Percentiles rank a stretch among this genome's conserved stretches.
Evolutionary conservation across 2,329 filamentous ascomycete genomes (phyloP).

Genomic region (Chaetomium sp.): DNA sequence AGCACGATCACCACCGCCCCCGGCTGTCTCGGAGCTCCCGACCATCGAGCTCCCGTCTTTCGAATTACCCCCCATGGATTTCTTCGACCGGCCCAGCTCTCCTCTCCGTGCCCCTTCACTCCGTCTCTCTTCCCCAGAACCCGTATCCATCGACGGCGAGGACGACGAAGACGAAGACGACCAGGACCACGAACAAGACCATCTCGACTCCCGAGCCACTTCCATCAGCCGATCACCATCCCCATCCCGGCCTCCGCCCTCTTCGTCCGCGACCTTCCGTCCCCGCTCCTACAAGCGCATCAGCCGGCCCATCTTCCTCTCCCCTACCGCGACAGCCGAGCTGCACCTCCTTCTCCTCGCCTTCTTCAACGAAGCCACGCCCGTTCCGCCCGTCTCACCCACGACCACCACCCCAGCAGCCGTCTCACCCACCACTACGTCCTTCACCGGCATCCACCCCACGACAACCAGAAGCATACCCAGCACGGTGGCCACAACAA

Average conservation of each 20-base stretch:
- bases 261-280: not conserved
- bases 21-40: not conserved
- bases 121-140: constrained; percentile 1
- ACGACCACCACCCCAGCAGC: constrained; percentile 3
- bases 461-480: no score
- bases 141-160: no score
- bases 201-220: no score
- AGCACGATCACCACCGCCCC: not conserved
- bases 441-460: no score
- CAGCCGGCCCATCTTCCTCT: constrained; percentile 22
- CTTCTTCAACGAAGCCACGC: constrained; percentile 17
- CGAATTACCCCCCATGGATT: not conserved
- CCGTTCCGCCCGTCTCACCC: constrained; percentile 13
- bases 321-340: constrained; percentile 22
- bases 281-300: constrained; percentile 23
- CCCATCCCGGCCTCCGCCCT: no score
- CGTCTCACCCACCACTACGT: no score
- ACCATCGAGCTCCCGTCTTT: no score
- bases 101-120: constrained; percentile 11
- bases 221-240: no score
- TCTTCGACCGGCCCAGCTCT: constrained; percentile 1
- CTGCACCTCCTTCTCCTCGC: constrained; percentile 21
- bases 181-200: no score
- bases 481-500: not conserved
- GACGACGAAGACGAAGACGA: no score